Evolutionary conservation across 805 yeast species (phyloP), one percentile per base, ranked within the genome.

Genomic region (Saccharomycopsis sp.): DNA sequence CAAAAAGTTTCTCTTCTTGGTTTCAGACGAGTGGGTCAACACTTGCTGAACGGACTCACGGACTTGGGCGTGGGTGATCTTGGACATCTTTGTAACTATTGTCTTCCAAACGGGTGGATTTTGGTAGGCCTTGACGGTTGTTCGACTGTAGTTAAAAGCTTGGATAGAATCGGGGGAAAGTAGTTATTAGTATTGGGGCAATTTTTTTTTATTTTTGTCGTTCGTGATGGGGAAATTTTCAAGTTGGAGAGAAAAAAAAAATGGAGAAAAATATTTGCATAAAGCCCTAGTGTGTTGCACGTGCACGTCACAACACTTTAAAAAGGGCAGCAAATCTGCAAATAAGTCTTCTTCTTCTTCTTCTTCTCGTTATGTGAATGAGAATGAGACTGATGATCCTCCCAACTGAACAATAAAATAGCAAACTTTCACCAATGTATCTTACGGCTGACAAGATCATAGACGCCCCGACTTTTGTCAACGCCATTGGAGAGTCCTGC

Each of bases 1-100:
- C 73, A 89, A 83, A 77, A 92, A 92, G 95, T 92, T 92, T 82
- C 99, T 88, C 96, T 92, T 89, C 85, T 92, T 92, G 75, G 89
- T 81, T 71, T 83, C 92, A 68, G 66, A 77, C 61, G 97, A 86
- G 80, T 67, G 77, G 65, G 79, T 81, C 69, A 92, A 74, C 64
- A 92, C 75, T 72, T 85, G 80, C 68, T 83, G 77, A 67, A 92
- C 96, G 78, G 87, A 77, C 64, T 83, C 96, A 76, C 98, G 94
- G 61, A 92, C 95, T 71, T 83, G 88, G 64, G 94, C 65, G 60
- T 83, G 75, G 60, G 89, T 76, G 68, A 92, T 75, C 75, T 92
- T 92, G 58, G 94, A 83, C 89, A 82, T 81, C 54, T 57, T 65
- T 53, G 48, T 52, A 53, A 56, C 48, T 39, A 34, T 41, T 53